Conservation (phyloP, 2,329 filamentous ascomycete genomes). For the Tolypocladium paradoxum region DNA sequence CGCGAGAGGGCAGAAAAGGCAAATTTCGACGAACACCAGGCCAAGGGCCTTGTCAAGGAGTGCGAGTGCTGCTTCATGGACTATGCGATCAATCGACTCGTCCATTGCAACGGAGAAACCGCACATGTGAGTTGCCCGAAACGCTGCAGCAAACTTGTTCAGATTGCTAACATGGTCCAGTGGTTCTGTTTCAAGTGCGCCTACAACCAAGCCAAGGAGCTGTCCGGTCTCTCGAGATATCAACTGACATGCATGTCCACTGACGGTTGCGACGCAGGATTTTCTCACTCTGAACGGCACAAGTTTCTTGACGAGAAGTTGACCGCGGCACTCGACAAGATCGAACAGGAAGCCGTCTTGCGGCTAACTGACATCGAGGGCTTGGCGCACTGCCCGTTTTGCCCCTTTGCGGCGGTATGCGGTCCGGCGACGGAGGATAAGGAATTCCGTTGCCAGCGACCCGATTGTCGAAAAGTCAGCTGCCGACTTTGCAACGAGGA, state of each 20-base stretch:
- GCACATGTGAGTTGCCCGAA: conserved; percentile 33
- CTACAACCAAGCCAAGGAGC: conserved; percentile 51
- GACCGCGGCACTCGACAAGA: conserved; percentile 51
- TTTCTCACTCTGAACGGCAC: conserved; percentile 42
- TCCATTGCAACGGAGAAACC: conserved; percentile 50
- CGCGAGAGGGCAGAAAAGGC: conserved; percentile 20
- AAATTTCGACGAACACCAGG: conserved; percentile 31
- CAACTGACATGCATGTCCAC: conserved; percentile 60
- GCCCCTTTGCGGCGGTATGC: conserved; percentile 67
- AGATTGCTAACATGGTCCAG: conserved; percentile 13
- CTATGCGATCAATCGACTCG: conserved; percentile 53
- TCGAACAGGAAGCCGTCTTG: conserved; percentile 61
- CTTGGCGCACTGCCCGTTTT: conserved; percentile 70
- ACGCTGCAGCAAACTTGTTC: not conserved
- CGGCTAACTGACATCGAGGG: conserved; percentile 60
- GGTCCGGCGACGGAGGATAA: conserved; percentile 55
- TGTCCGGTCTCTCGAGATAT: conserved; percentile 60
- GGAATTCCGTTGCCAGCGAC: conserved; percentile 63
- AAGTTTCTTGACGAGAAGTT: conserved; percentile 48
- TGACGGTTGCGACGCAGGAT: conserved; percentile 53
- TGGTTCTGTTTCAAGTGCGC: conserved; percentile 63
- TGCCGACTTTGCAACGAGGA: conserved; percentile 58
- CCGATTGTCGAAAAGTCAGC: conserved; percentile 51
- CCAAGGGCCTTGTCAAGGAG: conserved; percentile 46
- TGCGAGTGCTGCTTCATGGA: conserved; percentile 67